Evolutionary conservation across 2,329 filamentous ascomycete genomes (phyloP).

Genomic region (Sporothrix protearum): DNA sequence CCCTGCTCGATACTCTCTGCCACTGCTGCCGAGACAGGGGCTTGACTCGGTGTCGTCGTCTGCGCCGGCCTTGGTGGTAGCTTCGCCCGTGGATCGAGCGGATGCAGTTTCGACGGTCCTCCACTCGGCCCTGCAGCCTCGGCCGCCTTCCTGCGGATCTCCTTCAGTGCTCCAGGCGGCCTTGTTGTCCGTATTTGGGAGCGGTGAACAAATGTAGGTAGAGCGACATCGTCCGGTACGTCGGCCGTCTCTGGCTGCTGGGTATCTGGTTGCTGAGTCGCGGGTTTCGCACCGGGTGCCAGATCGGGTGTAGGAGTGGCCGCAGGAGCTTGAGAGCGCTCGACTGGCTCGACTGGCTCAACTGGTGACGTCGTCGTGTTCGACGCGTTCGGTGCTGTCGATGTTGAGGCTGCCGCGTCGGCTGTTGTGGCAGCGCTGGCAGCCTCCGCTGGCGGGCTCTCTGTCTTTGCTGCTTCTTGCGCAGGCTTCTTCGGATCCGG

Average conservation of each 20-base stretch:
- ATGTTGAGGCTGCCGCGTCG: neutral
- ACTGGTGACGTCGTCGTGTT: neutral
- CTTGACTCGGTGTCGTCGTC: neutral
- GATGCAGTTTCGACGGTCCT: slow-evolving; percentile 23
- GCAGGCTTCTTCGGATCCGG: neutral
- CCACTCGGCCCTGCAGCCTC: neutral
- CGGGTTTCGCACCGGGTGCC: neutral
- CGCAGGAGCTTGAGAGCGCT: neutral
- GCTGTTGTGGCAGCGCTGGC: neutral
- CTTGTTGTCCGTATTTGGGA: slow-evolving; percentile 15
- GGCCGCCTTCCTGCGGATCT: slow-evolving; percentile 5
- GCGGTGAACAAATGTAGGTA: slow-evolving; percentile 27
- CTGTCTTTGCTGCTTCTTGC: neutral
- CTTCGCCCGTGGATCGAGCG: slow-evolving; percentile 27
- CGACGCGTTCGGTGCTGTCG: too few relatives aligned
- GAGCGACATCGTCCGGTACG: slow-evolving; percentile 1
- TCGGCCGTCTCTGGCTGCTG: neutral
- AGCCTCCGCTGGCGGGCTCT: too few relatives aligned
- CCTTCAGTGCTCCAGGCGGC: slow-evolving; percentile 12
- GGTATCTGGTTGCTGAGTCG: too few relatives aligned
- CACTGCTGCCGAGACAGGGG: slow-evolving; percentile 32
- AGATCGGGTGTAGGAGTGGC: neutral
- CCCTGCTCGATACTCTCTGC: slow-evolving; percentile 45
- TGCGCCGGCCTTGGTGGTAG: neutral
- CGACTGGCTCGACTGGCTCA: neutral